Evolutionary conservation across 1,139 yeast genomes (phyloP).

Genomic region (Saccharomyces hybrid): DNA sequence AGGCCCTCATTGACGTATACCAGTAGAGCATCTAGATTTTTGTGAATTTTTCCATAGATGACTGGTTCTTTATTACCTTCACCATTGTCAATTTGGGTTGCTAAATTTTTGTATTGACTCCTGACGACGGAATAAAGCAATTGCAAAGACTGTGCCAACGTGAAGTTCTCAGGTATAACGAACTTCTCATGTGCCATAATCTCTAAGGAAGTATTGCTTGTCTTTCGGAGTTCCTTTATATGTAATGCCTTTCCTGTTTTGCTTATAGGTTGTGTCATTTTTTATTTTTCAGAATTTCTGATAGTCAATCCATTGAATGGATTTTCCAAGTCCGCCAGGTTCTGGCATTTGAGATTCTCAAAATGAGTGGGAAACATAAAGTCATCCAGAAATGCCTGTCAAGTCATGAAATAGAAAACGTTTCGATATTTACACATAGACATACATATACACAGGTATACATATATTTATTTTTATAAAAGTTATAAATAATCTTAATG

Average conservation of each 20-base stretch:
- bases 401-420: not conserved
- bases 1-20: conserved; percentile 25
- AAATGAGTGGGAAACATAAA: not conserved
- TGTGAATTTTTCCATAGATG: conserved; percentile 13
- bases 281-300: not conserved
- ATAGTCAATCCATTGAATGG: not conserved
- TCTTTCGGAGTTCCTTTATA: not conserved
- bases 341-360: not conserved
- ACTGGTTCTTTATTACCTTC: conserved; percentile 9
- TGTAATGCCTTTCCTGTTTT: not conserved
- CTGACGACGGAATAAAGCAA: conserved; percentile 24
- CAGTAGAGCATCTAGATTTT: conserved; percentile 14
- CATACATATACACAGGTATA: not conserved
- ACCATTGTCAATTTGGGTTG: conserved; percentile 8
- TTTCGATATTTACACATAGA: not conserved
- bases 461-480: not conserved
- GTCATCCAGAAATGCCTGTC: not conserved
- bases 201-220: not conserved
- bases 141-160: conserved; percentile 25
- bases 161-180: conserved; percentile 25
- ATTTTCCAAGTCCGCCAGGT: not conserved
- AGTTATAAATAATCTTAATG: not conserved
- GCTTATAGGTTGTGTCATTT: not conserved
- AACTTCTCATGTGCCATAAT: conserved; percentile 27
- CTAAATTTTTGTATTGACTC: conserved; percentile 23